Evolutionary conservation across 768 basidiomycete genomes (phyloP).

Genomic region (Lactifluus hygrophoroides): DNA sequence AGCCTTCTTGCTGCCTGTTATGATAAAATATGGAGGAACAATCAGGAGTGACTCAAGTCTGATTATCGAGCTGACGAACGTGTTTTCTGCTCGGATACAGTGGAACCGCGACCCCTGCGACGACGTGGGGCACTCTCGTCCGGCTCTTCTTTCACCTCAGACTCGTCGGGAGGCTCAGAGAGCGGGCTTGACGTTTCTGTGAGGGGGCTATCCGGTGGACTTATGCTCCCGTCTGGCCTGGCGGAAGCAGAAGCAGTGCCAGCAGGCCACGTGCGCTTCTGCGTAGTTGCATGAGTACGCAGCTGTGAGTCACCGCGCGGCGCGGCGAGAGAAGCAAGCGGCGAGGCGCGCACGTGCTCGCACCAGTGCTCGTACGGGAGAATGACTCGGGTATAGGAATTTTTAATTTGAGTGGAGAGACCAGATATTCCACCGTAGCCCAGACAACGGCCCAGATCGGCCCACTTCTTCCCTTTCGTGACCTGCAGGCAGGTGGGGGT

Average conservation of each 20-base stretch:
- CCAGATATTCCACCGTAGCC: constrained; percentile 80
- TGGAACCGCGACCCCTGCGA: constrained; percentile 45
- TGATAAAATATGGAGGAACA: neutral
- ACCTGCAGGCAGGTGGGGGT: constrained; percentile 43
- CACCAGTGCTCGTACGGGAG: constrained; percentile 94
- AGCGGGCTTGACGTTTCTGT: constrained; percentile 71
- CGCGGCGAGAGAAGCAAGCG: constrained; percentile 30
- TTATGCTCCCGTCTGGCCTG: constrained; percentile 24
- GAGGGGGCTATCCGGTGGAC: constrained; percentile 64
- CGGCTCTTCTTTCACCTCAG: constrained; percentile 49
- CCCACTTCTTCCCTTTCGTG: constrained; percentile 79
- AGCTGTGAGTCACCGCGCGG: constrained; percentile 31
- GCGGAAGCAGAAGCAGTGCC: constrained; percentile 30
- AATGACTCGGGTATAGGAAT: constrained; percentile 84
- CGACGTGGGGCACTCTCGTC: constrained; percentile 35
- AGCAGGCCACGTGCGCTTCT: constrained; percentile 29
- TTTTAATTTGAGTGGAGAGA: constrained; percentile 80
- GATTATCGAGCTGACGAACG: constrained; percentile 19
- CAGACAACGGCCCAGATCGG: constrained; percentile 69
- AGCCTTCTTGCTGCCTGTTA: constrained; percentile 15
- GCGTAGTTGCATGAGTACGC: constrained; percentile 47
- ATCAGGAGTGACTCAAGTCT: neutral
- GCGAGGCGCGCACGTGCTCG: constrained; percentile 61
- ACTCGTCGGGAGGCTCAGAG: constrained; percentile 75
- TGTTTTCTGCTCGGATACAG: constrained; percentile 40